Percentiles rank a stretch among this genome's conserved stretches.
phyloP scores from a whole-genome alignment of 257 asterid species.

The Ajuga chamaepitys region DNA sequence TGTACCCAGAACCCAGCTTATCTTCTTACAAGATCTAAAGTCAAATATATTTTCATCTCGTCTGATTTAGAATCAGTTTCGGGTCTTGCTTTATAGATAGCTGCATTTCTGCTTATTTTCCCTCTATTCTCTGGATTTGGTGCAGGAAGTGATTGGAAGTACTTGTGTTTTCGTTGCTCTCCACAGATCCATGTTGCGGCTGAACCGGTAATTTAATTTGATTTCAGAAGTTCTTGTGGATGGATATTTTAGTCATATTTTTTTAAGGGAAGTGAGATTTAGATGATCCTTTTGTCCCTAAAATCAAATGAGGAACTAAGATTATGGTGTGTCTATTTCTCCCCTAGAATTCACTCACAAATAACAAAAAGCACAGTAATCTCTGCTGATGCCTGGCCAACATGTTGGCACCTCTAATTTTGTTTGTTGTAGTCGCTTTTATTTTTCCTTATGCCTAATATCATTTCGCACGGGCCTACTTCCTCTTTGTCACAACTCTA shows the following conservation, averaged over 20 bases:
- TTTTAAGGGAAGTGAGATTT: neutral
- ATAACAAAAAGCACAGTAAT: neutral
- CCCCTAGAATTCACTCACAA: neutral
- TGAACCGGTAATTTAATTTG: constrained; percentile 52
- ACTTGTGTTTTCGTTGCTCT: constrained; percentile 71
- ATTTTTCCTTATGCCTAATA: neutral
- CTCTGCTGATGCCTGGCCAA: neutral
- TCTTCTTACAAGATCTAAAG: constrained; percentile 11
- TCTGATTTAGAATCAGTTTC: constrained; percentile 4
- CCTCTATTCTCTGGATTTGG: constrained; percentile 9
- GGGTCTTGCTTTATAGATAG: neutral
- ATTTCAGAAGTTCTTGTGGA: neutral
- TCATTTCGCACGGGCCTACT: too few relatives aligned
- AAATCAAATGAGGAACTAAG: neutral
- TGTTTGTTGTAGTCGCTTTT: neutral
- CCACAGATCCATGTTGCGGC: constrained; percentile 83
- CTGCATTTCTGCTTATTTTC: constrained; percentile 2
- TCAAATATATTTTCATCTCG: neutral
- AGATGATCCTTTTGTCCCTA: constrained; percentile 1
- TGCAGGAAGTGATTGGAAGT: constrained; percentile 89
- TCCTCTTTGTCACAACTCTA: too few relatives aligned
- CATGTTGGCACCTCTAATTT: neutral
- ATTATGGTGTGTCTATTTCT: neutral
- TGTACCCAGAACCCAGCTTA: neutral
- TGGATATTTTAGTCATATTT: constrained; percentile 1